Percentiles rank a stretch among this genome's conserved stretches.
These are phyloP conservation scores for Salicornia ramosissima DNA, from an alignment of 148 eudicot species.

Conservation along the genomic window DNA sequence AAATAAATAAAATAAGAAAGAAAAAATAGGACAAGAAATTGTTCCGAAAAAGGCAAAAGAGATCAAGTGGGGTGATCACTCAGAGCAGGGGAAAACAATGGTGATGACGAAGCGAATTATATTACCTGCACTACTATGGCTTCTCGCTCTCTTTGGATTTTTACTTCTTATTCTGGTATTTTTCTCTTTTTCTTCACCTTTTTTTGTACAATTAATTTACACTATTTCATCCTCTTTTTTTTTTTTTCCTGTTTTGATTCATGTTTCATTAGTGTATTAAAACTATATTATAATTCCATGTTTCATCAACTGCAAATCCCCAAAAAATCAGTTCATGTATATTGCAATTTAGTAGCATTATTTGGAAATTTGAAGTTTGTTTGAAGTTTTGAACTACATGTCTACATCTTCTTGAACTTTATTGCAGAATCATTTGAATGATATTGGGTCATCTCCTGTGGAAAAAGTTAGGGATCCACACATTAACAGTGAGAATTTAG, in stretches of 20 bases:
- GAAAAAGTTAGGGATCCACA: slow-evolving; percentile 23
- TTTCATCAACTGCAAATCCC: too few species aligned
- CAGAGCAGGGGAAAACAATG: background rate
- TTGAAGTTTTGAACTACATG: background rate
- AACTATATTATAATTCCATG: too few species aligned
- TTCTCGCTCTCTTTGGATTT: slow-evolving; percentile 68
- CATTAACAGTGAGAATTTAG: slow-evolving; percentile 3
- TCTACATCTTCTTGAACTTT: background rate
- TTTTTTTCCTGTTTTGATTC: background rate
- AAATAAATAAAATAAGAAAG: too few species aligned
- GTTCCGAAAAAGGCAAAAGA: too few species aligned
- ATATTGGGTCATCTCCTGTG: slow-evolving; percentile 41
- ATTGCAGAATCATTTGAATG: slow-evolving; percentile 62
- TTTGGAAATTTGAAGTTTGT: background rate
- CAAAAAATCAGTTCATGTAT: background rate
- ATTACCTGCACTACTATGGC: slow-evolving; percentile 46
- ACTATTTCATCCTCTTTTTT: background rate
- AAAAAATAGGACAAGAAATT: too few species aligned
- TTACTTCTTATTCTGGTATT: slow-evolving; percentile 69
- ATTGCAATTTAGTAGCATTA: background rate
- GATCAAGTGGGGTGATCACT: background rate
- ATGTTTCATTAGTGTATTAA: too few species aligned
- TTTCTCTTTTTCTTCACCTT: background rate
- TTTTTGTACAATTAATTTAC: background rate
- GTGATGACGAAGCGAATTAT: slow-evolving; percentile 31